A percentile compares a stretch with the other conserved stretches of the same genome.
phyloP scores from a whole-genome alignment of 129 eudicot species.

The Arctium minus region DNA sequence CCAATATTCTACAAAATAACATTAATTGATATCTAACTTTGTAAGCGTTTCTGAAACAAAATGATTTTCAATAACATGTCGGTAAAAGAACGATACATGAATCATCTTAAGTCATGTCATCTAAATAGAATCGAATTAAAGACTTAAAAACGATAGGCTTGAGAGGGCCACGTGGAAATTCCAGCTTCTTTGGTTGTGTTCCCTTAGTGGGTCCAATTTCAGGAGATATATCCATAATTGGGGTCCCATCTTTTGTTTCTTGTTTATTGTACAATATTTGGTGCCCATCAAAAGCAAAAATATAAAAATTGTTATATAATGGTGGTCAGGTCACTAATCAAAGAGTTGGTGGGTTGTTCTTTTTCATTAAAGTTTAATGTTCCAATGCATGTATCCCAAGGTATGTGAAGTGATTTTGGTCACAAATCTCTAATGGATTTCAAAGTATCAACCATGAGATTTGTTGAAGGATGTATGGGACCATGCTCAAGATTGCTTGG shows the following conservation, averaged over 20 bases:
- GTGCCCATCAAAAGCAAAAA: conserved; percentile 20
- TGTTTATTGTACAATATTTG: conserved; percentile 23
- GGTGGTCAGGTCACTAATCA: conserved; percentile 33
- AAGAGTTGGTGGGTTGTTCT: conserved; percentile 50
- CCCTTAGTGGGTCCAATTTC: conserved; percentile 51
- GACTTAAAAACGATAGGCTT: conserved; percentile 22
- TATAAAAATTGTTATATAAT: conserved; percentile 7
- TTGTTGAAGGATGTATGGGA: conserved; percentile 26
- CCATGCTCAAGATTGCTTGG: conserved; percentile 24
- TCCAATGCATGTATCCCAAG: conserved; percentile 41
- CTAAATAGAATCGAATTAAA: conserved; percentile 13
- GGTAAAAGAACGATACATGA: conserved; percentile 14
- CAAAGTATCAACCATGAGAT: conserved; percentile 39
- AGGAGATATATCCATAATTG: conserved; percentile 60
- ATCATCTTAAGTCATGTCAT: conserved; percentile 1
- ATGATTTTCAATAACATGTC: conserved; percentile 9
- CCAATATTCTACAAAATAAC: background rate
- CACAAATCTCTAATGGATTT: conserved; percentile 33
- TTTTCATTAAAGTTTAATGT: conserved; percentile 41
- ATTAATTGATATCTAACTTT: background rate
- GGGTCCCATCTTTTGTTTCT: conserved; percentile 28
- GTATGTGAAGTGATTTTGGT: conserved; percentile 37
- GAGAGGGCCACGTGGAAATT: conserved; percentile 64
- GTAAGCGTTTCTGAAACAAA: background rate
- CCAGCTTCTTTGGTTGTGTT: conserved; percentile 60